Percentiles rank a stretch among this genome's conserved stretches.
phyloP scores from a whole-genome alignment of 257 asterid genomes.

The Craterostigma plantagineum region DNA sequence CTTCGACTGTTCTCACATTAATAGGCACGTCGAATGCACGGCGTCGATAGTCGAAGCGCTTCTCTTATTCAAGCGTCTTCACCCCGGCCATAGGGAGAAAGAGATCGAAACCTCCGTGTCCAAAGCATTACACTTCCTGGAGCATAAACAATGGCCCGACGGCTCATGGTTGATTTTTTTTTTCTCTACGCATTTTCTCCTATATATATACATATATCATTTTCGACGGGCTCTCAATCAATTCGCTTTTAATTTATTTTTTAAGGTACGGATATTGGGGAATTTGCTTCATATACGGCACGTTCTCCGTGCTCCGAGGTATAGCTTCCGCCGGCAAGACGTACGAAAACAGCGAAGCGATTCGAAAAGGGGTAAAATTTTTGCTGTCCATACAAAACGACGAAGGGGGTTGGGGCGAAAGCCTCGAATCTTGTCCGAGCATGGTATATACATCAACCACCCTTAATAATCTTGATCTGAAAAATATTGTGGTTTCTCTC shows the following conservation, averaged over 20 bases:
- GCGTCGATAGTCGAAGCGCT: conserved; percentile 59
- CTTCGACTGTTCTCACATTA: no score
- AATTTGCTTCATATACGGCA: conserved; percentile 65
- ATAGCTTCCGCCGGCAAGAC: conserved; percentile 44
- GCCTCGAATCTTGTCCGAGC: conserved; percentile 56
- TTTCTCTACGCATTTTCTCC: not conserved
- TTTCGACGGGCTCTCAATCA: not conserved
- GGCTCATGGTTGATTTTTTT: conserved; percentile 51
- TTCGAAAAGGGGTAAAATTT: conserved; percentile 47
- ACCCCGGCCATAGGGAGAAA: conserved; percentile 41
- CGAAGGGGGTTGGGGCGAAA: conserved; percentile 90
- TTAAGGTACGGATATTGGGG: conserved; percentile 70
- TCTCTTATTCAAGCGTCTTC: conserved; percentile 30
- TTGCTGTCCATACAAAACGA: conserved; percentile 35
- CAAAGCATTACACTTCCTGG: conserved; percentile 34
- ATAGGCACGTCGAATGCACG: conserved; percentile 58
- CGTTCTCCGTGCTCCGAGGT: conserved; percentile 75
- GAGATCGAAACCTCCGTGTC: conserved; percentile 28
- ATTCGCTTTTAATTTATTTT: not conserved
- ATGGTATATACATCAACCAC: conserved; percentile 34
- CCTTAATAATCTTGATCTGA: no score
- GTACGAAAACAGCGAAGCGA: conserved; percentile 23
- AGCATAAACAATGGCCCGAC: conserved; percentile 38
- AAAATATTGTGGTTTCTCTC: not conserved
- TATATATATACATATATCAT: no score